Conservation (phyloP, 352 stramenopile genomes). For the Pythium biforme region DNA sequence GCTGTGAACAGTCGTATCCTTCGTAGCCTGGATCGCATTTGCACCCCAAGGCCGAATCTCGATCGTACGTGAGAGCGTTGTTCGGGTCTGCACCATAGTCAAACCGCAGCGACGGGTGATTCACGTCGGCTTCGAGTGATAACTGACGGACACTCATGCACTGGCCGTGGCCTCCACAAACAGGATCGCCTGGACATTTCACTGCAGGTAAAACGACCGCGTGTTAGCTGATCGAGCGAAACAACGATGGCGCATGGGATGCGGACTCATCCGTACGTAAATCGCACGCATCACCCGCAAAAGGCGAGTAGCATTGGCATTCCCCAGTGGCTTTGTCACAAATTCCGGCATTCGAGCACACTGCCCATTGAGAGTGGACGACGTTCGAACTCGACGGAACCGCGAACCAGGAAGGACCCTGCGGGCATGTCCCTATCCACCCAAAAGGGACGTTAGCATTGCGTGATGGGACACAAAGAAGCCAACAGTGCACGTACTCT, state of each 20-base stretch:
- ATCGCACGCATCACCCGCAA: constrained; percentile 59
- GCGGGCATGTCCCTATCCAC: constrained; percentile 51
- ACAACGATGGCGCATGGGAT: not conserved
- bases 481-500: constrained; percentile 32
- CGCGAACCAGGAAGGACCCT: constrained; percentile 62
- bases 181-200: constrained; percentile 53
- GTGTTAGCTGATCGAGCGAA: not conserved
- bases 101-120: constrained; percentile 49
- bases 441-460: not conserved
- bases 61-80: constrained; percentile 76
- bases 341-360: constrained; percentile 60
- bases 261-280: constrained; percentile 27
- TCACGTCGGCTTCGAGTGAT: constrained; percentile 51
- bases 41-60: constrained; percentile 77
- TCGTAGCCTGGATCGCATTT: constrained; percentile 90
- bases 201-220: constrained; percentile 25
- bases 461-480: not conserved
- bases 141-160: constrained; percentile 78
- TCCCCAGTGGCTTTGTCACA: constrained; percentile 56
- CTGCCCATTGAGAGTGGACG: constrained; percentile 47
- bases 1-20: constrained; percentile 86
- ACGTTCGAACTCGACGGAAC: constrained; percentile 41
- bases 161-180: constrained; percentile 67
- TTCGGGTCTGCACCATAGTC: constrained; percentile 71
- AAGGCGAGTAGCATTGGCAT: constrained; percentile 62